phyloP scores from a whole-genome alignment of 352 stramenopile genomes.

The Globisporangium iwayamae region DNA sequence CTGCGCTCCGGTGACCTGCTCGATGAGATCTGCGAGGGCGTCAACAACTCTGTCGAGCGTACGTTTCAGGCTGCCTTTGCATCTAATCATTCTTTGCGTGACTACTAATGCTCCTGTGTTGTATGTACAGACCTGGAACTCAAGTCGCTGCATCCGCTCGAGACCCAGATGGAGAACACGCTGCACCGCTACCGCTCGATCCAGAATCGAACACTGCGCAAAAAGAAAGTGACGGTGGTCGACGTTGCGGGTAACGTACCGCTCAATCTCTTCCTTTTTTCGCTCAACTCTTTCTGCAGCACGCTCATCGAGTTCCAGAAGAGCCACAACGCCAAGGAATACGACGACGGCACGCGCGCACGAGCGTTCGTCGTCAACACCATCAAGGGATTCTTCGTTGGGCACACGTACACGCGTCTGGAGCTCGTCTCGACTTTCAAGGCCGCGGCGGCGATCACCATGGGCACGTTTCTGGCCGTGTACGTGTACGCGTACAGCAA shows the following conservation, averaged over 20 bases:
- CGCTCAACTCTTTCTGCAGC: slow-evolving; percentile 42
- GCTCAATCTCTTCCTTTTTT: slow-evolving; percentile 53
- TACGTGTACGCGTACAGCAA: slow-evolving; percentile 44
- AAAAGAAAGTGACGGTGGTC: slow-evolving; percentile 21
- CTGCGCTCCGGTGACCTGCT: slow-evolving; percentile 31
- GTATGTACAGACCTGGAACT: slow-evolving; percentile 25
- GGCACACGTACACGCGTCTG: slow-evolving; percentile 25
- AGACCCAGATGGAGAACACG: slow-evolving; percentile 44
- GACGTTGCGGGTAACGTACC: slow-evolving; percentile 49
- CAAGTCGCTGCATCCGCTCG: slow-evolving; percentile 24
- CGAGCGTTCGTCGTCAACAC: slow-evolving; percentile 11
- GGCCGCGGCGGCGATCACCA: slow-evolving; percentile 28
- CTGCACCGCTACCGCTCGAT: slow-evolving; percentile 33
- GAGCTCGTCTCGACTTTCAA: slow-evolving; percentile 36
- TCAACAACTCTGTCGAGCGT: slow-evolving; percentile 23
- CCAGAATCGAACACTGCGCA: slow-evolving; percentile 33
- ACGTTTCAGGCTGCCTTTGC: background rate
- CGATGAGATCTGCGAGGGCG: slow-evolving; percentile 32
- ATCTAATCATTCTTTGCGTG: background rate
- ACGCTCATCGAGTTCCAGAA: slow-evolving; percentile 41
- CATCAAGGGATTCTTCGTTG: slow-evolving; percentile 29
- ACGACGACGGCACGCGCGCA: slow-evolving; percentile 26
- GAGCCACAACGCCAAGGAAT: slow-evolving; percentile 32
- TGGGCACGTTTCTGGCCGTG: slow-evolving; percentile 33
- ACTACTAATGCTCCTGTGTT: background rate